phyloP scores from a whole-genome alignment of 805 yeast species.

The Cyberlindnera misumaiensis region DNA sequence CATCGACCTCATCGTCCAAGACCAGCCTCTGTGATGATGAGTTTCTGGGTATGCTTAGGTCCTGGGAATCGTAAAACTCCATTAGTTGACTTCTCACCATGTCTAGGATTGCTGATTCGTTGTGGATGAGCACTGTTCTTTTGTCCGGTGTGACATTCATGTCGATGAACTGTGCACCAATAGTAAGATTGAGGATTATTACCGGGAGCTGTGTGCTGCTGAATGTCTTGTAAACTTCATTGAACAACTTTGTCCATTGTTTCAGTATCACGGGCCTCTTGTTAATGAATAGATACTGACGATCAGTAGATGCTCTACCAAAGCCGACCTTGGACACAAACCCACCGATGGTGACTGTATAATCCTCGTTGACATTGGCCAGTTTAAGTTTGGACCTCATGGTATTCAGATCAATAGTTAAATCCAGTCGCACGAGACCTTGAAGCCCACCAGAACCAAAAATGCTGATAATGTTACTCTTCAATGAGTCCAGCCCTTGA shows the following conservation, averaged over 20 bases:
- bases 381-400: constrained; percentile 16
- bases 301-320: constrained; percentile 64
- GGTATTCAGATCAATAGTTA: constrained; percentile 31
- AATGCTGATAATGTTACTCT: constrained; percentile 55
- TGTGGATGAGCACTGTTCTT: constrained; percentile 58
- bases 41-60: constrained; percentile 21
- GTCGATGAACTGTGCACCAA: constrained; percentile 55
- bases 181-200: constrained; percentile 50
- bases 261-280: constrained; percentile 64
- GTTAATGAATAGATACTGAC: constrained; percentile 73
- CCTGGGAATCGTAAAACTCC: constrained; percentile 37
- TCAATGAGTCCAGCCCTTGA: constrained; percentile 39
- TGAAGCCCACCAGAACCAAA: constrained; percentile 63
- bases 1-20: constrained; percentile 5
- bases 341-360: constrained; percentile 43
- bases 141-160: constrained; percentile 92
- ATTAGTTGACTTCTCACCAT: constrained; percentile 44
- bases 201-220: constrained; percentile 73
- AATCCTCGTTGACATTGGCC: constrained; percentile 17
- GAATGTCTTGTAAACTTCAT: constrained; percentile 66
- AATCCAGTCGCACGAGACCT: constrained; percentile 47
- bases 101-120: constrained; percentile 56
- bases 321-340: constrained; percentile 68
- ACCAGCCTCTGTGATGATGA: constrained; percentile 3
- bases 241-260: constrained; percentile 49